Conservation (phyloP, 2,329 filamentous ascomycete species). For the Sporothrix brasiliensis region DNA sequence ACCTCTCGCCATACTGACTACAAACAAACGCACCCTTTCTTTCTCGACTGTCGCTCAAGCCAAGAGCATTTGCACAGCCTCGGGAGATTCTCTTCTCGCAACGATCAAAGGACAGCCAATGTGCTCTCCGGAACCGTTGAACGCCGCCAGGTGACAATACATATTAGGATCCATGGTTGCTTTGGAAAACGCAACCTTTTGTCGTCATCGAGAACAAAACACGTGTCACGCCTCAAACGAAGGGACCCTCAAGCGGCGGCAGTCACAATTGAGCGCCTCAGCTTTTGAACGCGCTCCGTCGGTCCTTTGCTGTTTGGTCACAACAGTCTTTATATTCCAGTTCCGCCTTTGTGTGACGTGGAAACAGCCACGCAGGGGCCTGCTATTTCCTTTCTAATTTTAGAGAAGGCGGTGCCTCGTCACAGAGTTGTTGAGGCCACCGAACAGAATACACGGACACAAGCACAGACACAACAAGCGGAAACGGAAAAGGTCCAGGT, state of each 20-base stretch:
- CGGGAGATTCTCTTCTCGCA: not conserved
- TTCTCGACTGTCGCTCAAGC: not conserved
- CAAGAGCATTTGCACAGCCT: not conserved
- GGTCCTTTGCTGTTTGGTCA: not conserved
- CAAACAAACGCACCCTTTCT: not conserved
- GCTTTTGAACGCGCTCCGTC: not conserved
- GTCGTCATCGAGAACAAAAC: not conserved
- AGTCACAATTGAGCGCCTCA: not conserved
- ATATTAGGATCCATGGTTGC: not conserved
- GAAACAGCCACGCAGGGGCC: not conserved
- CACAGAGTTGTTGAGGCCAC: not conserved
- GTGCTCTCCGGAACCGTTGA: not conserved
- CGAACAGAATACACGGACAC: not conserved
- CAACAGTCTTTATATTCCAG: not conserved
- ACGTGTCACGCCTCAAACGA: not conserved
- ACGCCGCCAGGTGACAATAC: not conserved
- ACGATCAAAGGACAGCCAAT: constrained; percentile 2
- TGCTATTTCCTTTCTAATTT: constrained; percentile 6
- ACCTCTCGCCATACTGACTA: too few species aligned
- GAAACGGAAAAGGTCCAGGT: not conserved
- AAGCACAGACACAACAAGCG: not conserved
- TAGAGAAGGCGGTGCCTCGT: not conserved
- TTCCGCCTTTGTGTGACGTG: not conserved
- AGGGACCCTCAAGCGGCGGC: not conserved
- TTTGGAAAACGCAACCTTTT: not conserved